Evolutionary conservation across 2,329 filamentous ascomycete species (phyloP).

Genomic region (Cytospora paraplurivora): DNA sequence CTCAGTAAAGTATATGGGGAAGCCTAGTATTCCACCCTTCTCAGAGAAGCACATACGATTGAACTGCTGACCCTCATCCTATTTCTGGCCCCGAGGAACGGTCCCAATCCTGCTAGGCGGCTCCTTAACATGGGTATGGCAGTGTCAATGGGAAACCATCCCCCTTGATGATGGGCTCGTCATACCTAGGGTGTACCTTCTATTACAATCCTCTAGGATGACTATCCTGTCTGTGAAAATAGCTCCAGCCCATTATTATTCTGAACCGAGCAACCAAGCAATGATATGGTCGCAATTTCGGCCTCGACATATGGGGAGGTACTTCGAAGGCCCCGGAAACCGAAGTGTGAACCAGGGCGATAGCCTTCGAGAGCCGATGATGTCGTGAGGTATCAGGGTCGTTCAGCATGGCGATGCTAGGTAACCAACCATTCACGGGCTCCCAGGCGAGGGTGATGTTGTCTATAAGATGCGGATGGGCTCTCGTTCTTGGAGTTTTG

Average conservation of each 20-base stretch:
- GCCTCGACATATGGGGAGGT: slow-evolving; percentile 12
- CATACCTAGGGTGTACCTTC: slow-evolving; percentile 1
- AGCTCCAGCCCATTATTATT: not conserved
- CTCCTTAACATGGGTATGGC: slow-evolving; percentile 5
- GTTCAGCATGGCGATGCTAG: slow-evolving; percentile 19
- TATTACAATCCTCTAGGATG: slow-evolving; percentile 25
- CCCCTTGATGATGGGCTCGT: not conserved
- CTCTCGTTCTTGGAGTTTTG: slow-evolving; percentile 4
- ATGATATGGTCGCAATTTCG: not conserved
- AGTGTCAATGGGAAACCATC: not conserved
- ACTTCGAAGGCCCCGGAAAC: slow-evolving; percentile 3
- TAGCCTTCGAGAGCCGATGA: not conserved
- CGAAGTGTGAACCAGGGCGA: slow-evolving; percentile 6
- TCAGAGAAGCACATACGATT: slow-evolving; percentile 4
- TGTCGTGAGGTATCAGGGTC: slow-evolving; percentile 1
- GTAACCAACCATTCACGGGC: not conserved
- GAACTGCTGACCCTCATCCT: slow-evolving; percentile 1
- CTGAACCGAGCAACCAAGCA: not conserved
- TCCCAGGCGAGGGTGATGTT: not conserved
- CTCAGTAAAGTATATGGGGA: not conserved
- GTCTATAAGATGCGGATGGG: slow-evolving; percentile 22
- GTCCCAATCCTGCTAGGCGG: slow-evolving; percentile 23
- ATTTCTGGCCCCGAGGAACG: slow-evolving; percentile 14
- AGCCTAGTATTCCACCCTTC: not conserved
- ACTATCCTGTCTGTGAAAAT: slow-evolving; percentile 15